phyloP scores from a whole-genome alignment of 768 basidiomycete genomes.

The Termitomyces sp. region DNA sequence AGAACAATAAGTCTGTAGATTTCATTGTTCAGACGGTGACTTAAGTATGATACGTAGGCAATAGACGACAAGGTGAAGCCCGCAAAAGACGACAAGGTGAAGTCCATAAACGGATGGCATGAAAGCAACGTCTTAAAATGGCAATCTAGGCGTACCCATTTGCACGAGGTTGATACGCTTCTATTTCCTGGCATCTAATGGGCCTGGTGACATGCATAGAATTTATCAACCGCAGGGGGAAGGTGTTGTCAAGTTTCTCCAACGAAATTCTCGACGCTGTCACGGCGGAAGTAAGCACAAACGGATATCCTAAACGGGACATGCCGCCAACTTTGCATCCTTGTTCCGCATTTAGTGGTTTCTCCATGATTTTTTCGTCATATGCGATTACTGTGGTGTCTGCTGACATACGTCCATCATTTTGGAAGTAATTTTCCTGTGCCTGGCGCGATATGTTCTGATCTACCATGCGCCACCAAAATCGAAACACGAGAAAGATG shows the following conservation, averaged over 20 bases:
- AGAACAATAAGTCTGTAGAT: slow-evolving; percentile 9
- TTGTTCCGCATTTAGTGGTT: slow-evolving; percentile 8
- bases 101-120: slow-evolving; percentile 13
- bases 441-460: not conserved
- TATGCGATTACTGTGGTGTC: not conserved
- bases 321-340: not conserved
- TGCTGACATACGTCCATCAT: not conserved
- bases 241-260: not conserved
- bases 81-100: slow-evolving; percentile 14
- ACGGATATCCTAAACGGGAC: slow-evolving; percentile 5
- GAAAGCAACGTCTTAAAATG: slow-evolving; percentile 17
- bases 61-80: slow-evolving; percentile 15
- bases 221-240: not conserved
- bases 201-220: not conserved
- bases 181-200: not conserved
- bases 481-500: no score
- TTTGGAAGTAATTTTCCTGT: not conserved
- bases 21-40: slow-evolving; percentile 4
- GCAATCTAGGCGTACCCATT: not conserved
- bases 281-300: slow-evolving; percentile 6
- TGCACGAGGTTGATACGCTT: not conserved
- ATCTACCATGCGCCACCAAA: not conserved
- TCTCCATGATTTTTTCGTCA: not conserved
- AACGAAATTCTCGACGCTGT: not conserved
- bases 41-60: slow-evolving; percentile 1